phyloP scores from a whole-genome alignment of 1,139 yeast genomes.

The Scheffersomyces illinoinensis region DNA sequence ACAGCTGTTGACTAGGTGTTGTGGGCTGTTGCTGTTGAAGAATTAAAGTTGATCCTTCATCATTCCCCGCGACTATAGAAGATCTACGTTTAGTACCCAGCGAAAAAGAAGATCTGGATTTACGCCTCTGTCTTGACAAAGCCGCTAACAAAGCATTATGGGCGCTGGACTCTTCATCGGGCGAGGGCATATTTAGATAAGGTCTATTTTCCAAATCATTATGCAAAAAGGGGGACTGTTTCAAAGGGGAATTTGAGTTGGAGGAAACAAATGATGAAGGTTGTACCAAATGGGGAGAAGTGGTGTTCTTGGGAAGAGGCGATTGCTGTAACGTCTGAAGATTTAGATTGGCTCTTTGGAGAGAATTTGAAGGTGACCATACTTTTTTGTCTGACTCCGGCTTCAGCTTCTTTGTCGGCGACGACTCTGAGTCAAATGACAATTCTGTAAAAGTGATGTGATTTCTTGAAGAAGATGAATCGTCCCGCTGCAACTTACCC shows the following conservation, averaged over 20 bases:
- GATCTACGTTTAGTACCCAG: slow-evolving; percentile 9
- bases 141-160: slow-evolving; percentile 48
- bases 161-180: slow-evolving; percentile 45
- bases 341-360: slow-evolving; percentile 34
- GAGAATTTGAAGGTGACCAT: slow-evolving; percentile 25
- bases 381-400: slow-evolving; percentile 6
- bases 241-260: slow-evolving; percentile 15
- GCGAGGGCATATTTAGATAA: slow-evolving; percentile 24
- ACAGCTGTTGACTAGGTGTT: background rate
- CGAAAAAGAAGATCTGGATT: slow-evolving; percentile 19
- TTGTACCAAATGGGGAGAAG: slow-evolving; percentile 4
- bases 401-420: slow-evolving; percentile 28
- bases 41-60: slow-evolving; percentile 1
- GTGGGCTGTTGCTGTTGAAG: slow-evolving; percentile 1
- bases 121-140: slow-evolving; percentile 29
- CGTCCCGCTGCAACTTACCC: slow-evolving; percentile 34
- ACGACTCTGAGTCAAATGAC: slow-evolving; percentile 28
- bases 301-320: slow-evolving; percentile 20
- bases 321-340: slow-evolving; percentile 41
- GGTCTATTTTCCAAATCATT: slow-evolving; percentile 9
- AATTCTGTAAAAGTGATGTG: slow-evolving; percentile 33
- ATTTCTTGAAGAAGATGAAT: slow-evolving; percentile 14
- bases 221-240: slow-evolving; percentile 25
- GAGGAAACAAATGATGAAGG: background rate
- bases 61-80: slow-evolving; percentile 2